phyloP scores from a whole-genome alignment of 2,329 filamentous ascomycete genomes.

The Alternaria gaisen region DNA sequence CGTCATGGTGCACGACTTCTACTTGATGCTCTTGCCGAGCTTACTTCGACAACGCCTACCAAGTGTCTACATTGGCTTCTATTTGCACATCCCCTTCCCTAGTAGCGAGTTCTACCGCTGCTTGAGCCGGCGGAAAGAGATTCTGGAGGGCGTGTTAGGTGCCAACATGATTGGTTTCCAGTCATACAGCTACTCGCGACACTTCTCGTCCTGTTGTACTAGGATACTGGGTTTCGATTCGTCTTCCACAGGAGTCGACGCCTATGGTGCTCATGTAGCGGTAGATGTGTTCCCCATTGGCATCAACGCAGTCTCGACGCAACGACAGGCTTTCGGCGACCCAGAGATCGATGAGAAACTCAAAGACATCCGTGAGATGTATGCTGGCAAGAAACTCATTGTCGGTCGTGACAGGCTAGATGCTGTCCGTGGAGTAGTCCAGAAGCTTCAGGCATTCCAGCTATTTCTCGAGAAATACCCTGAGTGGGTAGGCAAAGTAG shows the following conservation, averaged over 20 bases:
- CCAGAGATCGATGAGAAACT: conserved; percentile 76
- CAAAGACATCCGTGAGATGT: conserved; percentile 75
- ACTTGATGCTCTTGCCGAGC: conserved; percentile 87
- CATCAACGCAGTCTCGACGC: conserved; percentile 84
- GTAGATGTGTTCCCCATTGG: conserved; percentile 95
- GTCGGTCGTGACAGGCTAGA: conserved; percentile 94
- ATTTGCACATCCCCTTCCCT: conserved; percentile 91
- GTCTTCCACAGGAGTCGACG: conserved; percentile 83
- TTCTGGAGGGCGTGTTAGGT: conserved; percentile 87
- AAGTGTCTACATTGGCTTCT: conserved; percentile 94
- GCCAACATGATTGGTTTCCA: conserved; percentile 96
- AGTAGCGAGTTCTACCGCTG: conserved; percentile 96
- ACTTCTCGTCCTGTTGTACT: conserved; percentile 94
- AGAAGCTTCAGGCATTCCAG: conserved; percentile 95
- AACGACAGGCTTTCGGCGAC: conserved; percentile 76
- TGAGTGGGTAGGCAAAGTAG: conserved; percentile 90
- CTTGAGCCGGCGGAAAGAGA: conserved; percentile 85
- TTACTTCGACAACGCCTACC: conserved; percentile 86
- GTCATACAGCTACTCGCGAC: conserved; percentile 91
- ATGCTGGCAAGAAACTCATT: conserved; percentile 92
- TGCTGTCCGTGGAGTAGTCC: conserved; percentile 90
- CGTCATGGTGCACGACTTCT: conserved; percentile 92
- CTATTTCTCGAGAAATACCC: conserved; percentile 89
- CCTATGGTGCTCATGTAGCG: conserved; percentile 86
- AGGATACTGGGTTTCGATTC: conserved; percentile 90